These are phyloP conservation scores for Candida saitoana DNA, from an alignment of 805 yeast species.

Conservation along the genomic window DNA sequence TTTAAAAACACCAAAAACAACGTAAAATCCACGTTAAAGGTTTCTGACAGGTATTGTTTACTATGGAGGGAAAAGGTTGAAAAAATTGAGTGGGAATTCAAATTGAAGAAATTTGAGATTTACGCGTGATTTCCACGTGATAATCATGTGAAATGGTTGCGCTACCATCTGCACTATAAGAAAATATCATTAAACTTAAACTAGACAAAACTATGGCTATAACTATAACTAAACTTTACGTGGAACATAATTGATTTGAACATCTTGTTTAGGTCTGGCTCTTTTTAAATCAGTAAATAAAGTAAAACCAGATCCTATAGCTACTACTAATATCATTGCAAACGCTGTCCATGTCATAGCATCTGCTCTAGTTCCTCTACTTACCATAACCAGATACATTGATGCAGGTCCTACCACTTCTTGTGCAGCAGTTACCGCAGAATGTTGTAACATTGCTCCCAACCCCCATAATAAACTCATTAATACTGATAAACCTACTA, in stretches of 20 bases:
- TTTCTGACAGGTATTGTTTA: neutral
- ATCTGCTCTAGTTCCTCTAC: conserved; percentile 48
- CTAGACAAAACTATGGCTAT: no score
- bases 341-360: conserved; percentile 62
- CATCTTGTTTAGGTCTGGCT: neutral
- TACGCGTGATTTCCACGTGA: conserved; percentile 27
- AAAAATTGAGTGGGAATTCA: conserved; percentile 7
- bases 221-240: neutral
- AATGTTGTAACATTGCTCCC: conserved; percentile 62
- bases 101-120: neutral
- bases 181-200: no score
- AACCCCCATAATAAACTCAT: conserved; percentile 55
- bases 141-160: conserved; percentile 1
- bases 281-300: conserved; percentile 8
- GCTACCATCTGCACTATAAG: neutral
- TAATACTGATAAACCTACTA: conserved; percentile 23
- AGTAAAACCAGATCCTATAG: conserved; percentile 32
- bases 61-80: neutral
- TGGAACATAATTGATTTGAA: neutral
- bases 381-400: conserved; percentile 43
- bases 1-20: neutral
- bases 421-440: conserved; percentile 46
- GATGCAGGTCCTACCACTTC: conserved; percentile 47
- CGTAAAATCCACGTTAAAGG: neutral
- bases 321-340: conserved; percentile 40